These are phyloP conservation scores for Suhomyces prunicola DNA, from an alignment of 805 yeast genomes.

Conservation along the genomic window DNA sequence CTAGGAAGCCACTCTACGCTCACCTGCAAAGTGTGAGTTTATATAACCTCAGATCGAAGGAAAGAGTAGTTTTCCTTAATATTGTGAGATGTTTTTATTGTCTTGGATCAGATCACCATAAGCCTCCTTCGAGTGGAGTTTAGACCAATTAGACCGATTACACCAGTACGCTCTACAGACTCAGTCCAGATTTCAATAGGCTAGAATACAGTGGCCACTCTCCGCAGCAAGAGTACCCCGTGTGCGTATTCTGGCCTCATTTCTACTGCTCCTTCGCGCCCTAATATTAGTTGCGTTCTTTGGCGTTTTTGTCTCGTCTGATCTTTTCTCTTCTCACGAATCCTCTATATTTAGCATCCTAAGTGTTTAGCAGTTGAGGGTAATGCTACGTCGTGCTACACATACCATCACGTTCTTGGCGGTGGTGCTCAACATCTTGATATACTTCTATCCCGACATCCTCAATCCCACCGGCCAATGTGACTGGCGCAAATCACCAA, in stretches of 20 bases:
- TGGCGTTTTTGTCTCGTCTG: neutral
- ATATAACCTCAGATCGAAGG: too few species aligned
- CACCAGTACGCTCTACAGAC: neutral
- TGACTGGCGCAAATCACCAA: constrained; percentile 49
- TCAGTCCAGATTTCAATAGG: neutral
- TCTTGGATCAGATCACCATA: neutral
- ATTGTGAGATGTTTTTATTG: too few species aligned
- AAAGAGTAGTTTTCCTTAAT: too few species aligned
- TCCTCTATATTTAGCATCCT: too few species aligned
- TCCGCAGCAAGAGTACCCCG: neutral
- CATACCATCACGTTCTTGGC: constrained; percentile 38
- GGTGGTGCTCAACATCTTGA: constrained; percentile 53
- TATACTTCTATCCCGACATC: constrained; percentile 74
- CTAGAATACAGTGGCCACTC: too few species aligned
- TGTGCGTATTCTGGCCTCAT: neutral
- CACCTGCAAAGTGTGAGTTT: too few species aligned
- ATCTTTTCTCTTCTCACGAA: neutral
- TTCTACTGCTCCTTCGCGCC: neutral
- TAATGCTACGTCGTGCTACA: constrained; percentile 8
- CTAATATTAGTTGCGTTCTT: neutral
- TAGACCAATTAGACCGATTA: neutral
- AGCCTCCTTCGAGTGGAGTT: neutral
- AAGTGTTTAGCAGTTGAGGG: too few species aligned
- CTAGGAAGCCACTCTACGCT: too few species aligned
- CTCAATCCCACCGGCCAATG: constrained; percentile 45